Evolutionary conservation across 495 filamentous ascomycete species (phyloP).

Genomic region (Lindgomyces ingoldianus): DNA sequence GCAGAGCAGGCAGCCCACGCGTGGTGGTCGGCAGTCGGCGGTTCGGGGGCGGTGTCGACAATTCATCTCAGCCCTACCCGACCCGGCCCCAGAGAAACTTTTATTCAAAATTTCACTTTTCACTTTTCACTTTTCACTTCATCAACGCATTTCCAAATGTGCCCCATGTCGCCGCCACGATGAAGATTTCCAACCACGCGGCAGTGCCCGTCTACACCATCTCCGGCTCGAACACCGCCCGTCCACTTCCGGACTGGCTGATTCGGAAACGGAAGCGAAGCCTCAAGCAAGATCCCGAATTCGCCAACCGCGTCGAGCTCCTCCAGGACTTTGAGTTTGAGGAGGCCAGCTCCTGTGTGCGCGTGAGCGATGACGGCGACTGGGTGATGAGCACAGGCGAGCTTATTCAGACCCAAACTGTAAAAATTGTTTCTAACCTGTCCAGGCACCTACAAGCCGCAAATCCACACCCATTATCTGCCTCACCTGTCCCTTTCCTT

Average conservation of each 20-base stretch:
- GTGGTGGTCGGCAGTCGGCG: too few species aligned
- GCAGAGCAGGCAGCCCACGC: too few species aligned
- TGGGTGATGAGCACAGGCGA: constrained; percentile 97
- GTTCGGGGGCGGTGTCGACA: not conserved
- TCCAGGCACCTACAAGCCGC: constrained; percentile 84
- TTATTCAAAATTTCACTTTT: not conserved
- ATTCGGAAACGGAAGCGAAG: constrained; percentile 87
- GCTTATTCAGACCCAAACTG: constrained; percentile 43
- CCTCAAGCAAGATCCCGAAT: constrained; percentile 89
- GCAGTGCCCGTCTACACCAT: constrained; percentile 95
- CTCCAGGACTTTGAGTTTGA: constrained; percentile 98
- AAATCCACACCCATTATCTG: constrained; percentile 93
- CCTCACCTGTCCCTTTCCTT: constrained; percentile 91
- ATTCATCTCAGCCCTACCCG: not conserved
- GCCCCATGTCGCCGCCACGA: constrained; percentile 44
- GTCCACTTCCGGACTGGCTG: constrained; percentile 94
- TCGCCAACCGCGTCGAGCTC: constrained; percentile 88
- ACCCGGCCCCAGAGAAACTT: not conserved
- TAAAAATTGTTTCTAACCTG: constrained; percentile 29
- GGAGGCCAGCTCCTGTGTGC: constrained; percentile 90
- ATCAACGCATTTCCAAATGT: not conserved
- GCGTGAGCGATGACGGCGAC: constrained; percentile 92
- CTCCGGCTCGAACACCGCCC: constrained; percentile 84
- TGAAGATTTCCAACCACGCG: constrained; percentile 88
- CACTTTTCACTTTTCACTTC: not conserved